These are phyloP conservation scores for Suhomyces pyralidae DNA, from an alignment of 805 yeast species.

Conservation along the genomic window DNA sequence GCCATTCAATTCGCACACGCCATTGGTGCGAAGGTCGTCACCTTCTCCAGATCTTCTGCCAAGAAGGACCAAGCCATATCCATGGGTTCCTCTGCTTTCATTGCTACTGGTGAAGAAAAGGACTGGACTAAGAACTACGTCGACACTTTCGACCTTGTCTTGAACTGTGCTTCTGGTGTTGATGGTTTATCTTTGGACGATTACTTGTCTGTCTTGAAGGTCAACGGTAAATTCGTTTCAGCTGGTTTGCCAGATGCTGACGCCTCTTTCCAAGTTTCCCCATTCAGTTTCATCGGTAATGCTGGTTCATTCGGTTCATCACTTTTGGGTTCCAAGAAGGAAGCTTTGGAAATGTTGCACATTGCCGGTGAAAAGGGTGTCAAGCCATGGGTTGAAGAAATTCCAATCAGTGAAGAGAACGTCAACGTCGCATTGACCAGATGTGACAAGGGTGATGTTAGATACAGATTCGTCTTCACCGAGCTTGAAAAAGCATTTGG, in stretches of 20 bases:
- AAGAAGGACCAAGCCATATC: constrained; percentile 48
- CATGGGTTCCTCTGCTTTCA: constrained; percentile 52
- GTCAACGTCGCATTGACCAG: constrained; percentile 55
- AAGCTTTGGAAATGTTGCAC: constrained; percentile 63
- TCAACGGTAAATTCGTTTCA: constrained; percentile 56
- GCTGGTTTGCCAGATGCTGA: constrained; percentile 62
- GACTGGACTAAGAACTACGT: constrained; percentile 36
- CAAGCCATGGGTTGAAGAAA: constrained; percentile 60
- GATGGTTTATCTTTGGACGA: constrained; percentile 47
- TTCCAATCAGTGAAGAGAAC: constrained; percentile 52
- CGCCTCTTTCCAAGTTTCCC: constrained; percentile 44
- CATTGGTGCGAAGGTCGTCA: constrained; percentile 57
- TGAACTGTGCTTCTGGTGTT: constrained; percentile 53
- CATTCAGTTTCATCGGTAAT: constrained; percentile 48
- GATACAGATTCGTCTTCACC: constrained; percentile 61
- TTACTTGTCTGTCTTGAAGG: constrained; percentile 50
- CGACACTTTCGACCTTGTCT: constrained; percentile 47
- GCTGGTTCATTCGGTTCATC: constrained; percentile 59
- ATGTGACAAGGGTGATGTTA: constrained; percentile 53
- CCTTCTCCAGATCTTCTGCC: constrained; percentile 48
- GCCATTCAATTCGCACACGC: constrained; percentile 57
- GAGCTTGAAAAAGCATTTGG: constrained; percentile 51
- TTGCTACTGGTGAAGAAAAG: constrained; percentile 52
- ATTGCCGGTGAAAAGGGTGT: constrained; percentile 59
- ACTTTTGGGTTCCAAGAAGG: constrained; percentile 57